A percentile compares a stretch with the other conserved stretches of the same genome.
phyloP scores from a whole-genome alignment of 1,139 yeast species.

The Yamadazyma dushanensis region DNA sequence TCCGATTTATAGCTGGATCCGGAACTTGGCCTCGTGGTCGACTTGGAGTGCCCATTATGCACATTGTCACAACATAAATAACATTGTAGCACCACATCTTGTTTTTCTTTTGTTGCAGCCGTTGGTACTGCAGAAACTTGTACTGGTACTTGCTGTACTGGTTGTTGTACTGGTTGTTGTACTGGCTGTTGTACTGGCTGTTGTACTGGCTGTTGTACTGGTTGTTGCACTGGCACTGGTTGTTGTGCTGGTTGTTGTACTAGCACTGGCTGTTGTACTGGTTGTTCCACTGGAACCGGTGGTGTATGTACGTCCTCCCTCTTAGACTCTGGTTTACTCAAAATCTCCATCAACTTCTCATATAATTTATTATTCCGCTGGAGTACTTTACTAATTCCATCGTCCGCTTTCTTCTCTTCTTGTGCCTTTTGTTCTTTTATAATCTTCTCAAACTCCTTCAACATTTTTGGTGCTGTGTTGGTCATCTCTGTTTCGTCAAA shows the following conservation, averaged over 20 bases:
- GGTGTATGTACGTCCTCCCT: no score
- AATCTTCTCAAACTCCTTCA: conserved; percentile 9
- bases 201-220: neutral
- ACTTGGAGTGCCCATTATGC: conserved; percentile 4
- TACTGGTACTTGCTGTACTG: neutral
- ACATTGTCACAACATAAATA: conserved; percentile 17
- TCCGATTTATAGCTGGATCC: neutral
- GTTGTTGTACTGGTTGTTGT: no score
- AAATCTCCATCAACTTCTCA: conserved; percentile 14
- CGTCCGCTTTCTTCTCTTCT: neutral
- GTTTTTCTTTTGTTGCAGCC: conserved; percentile 6
- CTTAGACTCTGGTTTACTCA: conserved; percentile 4
- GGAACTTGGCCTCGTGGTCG: conserved; percentile 1
- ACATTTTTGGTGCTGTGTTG: conserved; percentile 3
- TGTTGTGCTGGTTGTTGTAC: no score
- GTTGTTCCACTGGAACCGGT: neutral
- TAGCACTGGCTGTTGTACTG: neutral
- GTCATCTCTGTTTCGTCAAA: neutral
- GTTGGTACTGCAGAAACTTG: neutral
- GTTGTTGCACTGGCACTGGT: neutral
- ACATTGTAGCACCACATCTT: conserved; percentile 20
- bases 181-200: no score
- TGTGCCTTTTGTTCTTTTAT: conserved; percentile 4
- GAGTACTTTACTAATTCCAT: conserved; percentile 2
- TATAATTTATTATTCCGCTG: conserved; percentile 17